Evolutionary conservation across 306 rosid genomes (phyloP).

Genomic region (Ochetophila trinervis): DNA sequence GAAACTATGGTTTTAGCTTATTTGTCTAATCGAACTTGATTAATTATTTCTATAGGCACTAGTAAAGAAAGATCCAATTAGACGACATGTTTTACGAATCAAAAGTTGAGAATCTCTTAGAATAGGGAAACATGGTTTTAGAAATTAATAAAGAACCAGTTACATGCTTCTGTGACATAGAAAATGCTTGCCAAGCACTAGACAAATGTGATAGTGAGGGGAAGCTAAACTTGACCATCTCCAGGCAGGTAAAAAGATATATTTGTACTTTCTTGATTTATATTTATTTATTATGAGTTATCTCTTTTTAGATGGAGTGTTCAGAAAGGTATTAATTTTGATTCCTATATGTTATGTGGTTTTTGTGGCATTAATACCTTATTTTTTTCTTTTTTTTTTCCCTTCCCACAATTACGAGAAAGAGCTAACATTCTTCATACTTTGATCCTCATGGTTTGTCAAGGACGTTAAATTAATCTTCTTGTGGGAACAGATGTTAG

Average conservation of each 20-base stretch:
- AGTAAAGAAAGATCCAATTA: conserved; percentile 87
- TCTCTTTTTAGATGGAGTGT: conserved; percentile 14
- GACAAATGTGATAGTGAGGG: conserved; percentile 53
- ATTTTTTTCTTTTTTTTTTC: too few relatives aligned
- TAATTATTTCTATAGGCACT: conserved; percentile 52
- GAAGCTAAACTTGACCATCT: conserved; percentile 74
- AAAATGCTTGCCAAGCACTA: conserved; percentile 77
- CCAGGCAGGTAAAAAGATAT: conserved; percentile 65
- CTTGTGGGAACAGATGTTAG: conserved; percentile 85
- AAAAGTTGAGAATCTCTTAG: conserved; percentile 76
- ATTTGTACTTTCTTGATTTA: conserved; percentile 1
- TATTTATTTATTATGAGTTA: not conserved
- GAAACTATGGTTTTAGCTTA: conserved; percentile 24
- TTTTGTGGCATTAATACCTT: not conserved
- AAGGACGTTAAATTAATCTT: conserved; percentile 88
- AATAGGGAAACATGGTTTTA: conserved; percentile 96
- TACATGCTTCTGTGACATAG: conserved; percentile 83
- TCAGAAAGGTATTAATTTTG: not conserved
- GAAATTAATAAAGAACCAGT: conserved; percentile 93
- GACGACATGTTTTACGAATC: conserved; percentile 93
- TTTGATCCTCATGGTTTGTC: conserved; percentile 33
- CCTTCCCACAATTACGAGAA: not conserved
- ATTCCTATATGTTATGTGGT: conserved; percentile 3
- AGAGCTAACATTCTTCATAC: not conserved
- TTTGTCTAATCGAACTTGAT: conserved; percentile 18